phyloP scores from a whole-genome alignment of 169 alveolate species.

The Plasmodium billcollinsi region DNA sequence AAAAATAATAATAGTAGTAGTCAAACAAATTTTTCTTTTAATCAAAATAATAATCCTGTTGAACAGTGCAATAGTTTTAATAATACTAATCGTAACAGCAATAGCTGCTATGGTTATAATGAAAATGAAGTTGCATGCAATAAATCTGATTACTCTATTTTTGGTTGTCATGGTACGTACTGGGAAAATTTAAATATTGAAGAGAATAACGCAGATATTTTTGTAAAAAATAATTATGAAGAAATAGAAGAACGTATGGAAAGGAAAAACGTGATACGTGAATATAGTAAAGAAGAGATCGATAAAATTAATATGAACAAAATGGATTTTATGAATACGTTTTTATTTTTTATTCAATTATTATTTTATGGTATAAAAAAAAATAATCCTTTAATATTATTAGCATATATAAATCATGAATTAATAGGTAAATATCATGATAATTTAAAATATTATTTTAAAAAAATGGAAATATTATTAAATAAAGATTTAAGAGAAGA shows the following conservation, averaged over 20 bases:
- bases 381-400: constrained; percentile 55
- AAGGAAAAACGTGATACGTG: not conserved
- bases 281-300: constrained; percentile 26
- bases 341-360: constrained; percentile 58
- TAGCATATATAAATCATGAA: constrained; percentile 65
- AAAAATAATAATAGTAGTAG: not conserved
- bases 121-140: not conserved
- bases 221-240: not conserved
- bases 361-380: constrained; percentile 50
- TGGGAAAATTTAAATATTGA: constrained; percentile 26
- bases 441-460: constrained; percentile 24
- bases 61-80: not conserved
- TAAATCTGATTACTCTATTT: constrained; percentile 22
- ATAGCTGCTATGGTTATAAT: not conserved
- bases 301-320: constrained; percentile 24
- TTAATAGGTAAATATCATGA: constrained; percentile 12
- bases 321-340: constrained; percentile 51
- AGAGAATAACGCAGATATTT: not conserved
- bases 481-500: constrained; percentile 38
- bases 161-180: constrained; percentile 16
- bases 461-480: constrained; percentile 27
- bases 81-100: too few species aligned
- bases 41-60: not conserved
- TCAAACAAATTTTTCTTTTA: not conserved
- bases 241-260: not conserved